Base-by-base conservation (phyloP, 805 yeast genomes). In the Nakazawaea holstii region DNA sequence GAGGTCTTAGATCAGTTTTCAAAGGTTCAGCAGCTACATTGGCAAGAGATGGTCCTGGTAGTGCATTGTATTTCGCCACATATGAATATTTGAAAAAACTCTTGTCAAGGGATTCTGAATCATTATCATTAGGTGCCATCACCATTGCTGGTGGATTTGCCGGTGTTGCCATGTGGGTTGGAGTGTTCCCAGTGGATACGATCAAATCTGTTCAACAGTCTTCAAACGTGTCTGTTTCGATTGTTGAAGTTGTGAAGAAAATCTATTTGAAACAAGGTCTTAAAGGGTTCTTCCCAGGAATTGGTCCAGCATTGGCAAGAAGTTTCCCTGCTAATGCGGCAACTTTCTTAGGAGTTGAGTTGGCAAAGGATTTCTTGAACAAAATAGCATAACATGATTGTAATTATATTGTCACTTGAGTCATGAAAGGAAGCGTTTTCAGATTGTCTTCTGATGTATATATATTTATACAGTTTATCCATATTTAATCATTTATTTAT, bases 251-350 rank as follows among this genome's bases (percentile, higher is more conserved):
- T 32, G 79, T 96, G 8, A 69, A 70, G 49, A 70, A 76, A 46
- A 84, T 92, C 43, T 89, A 90, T 62, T 63, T 69, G 6, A 78
- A 78, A 52, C 92, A 91, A 20, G 97, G 97, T 26, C 54, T 89
- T 54, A 85, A 82, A 62, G 96, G 95, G 0, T 92, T 92, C 69
- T 92, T 91, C 87, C 98, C 98, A 2, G 99, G 99, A 49, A 74
- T 92, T 24, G 97, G 97, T 0, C 97, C 99, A 6, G 98, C 98
- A 2, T 70, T 92, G 59, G 79, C 89, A 26, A 79, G 99, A 66
- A 84, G 95, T 36, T 92, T 94, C 84, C 98, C 98, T 3, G 98
- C 98, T 20, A 92, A 94, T 66, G 99, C 99, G n/a, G 98, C 99
- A 8, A 91, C 98, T 2, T 92, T 92, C 70, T 77, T 89, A 32